These are phyloP conservation scores for Saitoella complicata DNA, from an alignment of 805 yeast genomes.

Conservation along the genomic window DNA sequence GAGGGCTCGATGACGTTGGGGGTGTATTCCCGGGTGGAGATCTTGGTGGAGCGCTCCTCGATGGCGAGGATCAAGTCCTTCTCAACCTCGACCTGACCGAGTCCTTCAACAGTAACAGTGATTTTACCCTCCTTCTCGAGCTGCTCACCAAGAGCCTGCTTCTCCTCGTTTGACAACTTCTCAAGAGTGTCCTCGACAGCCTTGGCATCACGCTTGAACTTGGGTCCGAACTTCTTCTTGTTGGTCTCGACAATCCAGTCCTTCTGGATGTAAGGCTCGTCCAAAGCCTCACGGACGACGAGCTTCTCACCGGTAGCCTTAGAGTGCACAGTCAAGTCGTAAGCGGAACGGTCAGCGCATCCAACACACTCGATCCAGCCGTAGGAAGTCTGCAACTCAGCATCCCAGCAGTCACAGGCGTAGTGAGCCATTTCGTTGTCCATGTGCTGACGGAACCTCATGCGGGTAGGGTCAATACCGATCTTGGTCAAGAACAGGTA, in stretches of 20 bases:
- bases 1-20: slow-evolving; percentile 99
- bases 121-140: slow-evolving; percentile 48
- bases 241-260: slow-evolving; percentile 71
- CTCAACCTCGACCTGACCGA: slow-evolving; percentile 56
- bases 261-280: slow-evolving; percentile 71
- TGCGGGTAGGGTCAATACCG: slow-evolving; percentile 70
- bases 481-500: slow-evolving; percentile 67
- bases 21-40: slow-evolving; percentile 64
- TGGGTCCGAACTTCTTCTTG: slow-evolving; percentile 95
- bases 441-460: slow-evolving; percentile 98
- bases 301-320: slow-evolving; percentile 89
- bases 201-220: slow-evolving; percentile 93
- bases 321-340: slow-evolving; percentile 87
- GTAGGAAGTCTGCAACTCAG: slow-evolving; percentile 83
- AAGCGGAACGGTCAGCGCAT: slow-evolving; percentile 98
- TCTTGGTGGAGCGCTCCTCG: slow-evolving; percentile 34
- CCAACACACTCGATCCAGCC: slow-evolving; percentile 99
- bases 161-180: slow-evolving; percentile 67
- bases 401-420: slow-evolving; percentile 99
- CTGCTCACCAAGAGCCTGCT: slow-evolving; percentile 59
- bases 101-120: slow-evolving; percentile 48
- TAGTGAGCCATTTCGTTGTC: slow-evolving; percentile 98
- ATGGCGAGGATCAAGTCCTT: slow-evolving; percentile 47
- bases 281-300: slow-evolving; percentile 80
- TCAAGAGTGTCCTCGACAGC: slow-evolving; percentile 67